These are phyloP conservation scores for Gigaspora rosea DNA, from an alignment of 192 early-diverging fungal species.

Conservation along the genomic window DNA sequence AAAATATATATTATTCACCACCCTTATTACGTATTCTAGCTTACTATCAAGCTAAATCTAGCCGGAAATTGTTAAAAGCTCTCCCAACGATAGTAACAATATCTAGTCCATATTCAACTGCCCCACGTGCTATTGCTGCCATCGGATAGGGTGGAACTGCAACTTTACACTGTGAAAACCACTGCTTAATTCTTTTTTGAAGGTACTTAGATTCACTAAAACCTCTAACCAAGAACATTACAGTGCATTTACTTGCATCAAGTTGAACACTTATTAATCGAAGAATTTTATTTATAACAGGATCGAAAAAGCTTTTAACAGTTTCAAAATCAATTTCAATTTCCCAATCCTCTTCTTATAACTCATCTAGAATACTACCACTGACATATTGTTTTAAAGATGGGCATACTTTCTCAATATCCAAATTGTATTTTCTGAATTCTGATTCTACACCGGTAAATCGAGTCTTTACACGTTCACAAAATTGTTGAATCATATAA, in stretches of 20 bases:
- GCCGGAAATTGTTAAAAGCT: too few species aligned
- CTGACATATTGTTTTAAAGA: neutral
- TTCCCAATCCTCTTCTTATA: neutral
- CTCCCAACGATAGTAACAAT: too few species aligned
- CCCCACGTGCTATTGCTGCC: neutral
- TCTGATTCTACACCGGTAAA: neutral
- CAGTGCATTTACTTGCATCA: neutral
- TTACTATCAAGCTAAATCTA: too few species aligned
- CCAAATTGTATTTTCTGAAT: neutral
- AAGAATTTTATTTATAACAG: slow-evolving; percentile 13
- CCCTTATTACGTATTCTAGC: too few species aligned
- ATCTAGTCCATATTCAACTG: slow-evolving; percentile 12
- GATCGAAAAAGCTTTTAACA: slow-evolving; percentile 10
- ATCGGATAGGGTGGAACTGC: neutral
- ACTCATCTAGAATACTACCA: neutral
- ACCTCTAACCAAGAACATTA: too few species aligned
- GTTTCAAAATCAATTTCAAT: slow-evolving; percentile 7
- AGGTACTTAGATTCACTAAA: too few species aligned
- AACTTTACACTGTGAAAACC: neutral
- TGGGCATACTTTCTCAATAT: neutral
- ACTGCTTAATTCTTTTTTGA: too few species aligned
- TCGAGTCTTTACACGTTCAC: neutral
- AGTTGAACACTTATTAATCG: neutral
- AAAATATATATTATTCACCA: too few species aligned
- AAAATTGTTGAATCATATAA: neutral